Conservation (phyloP, 352 stramenopile genomes). For the Globisporangium alternatum region DNA sequence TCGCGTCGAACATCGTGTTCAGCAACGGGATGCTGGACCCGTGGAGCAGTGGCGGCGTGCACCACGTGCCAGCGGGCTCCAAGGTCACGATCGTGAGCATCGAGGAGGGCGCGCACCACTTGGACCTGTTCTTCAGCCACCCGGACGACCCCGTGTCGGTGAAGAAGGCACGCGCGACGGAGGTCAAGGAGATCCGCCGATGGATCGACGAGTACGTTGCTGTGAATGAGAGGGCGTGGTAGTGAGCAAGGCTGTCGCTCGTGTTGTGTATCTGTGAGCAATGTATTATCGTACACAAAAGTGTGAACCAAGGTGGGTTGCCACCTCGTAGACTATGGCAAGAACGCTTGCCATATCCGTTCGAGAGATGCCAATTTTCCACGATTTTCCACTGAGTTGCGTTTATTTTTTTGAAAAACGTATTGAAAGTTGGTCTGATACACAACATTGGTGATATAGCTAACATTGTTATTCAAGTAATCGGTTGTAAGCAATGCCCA, state of each 20-base stretch:
- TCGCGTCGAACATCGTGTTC: conserved; percentile 94
- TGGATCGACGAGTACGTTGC: conserved; percentile 82
- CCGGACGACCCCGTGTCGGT: conserved; percentile 82
- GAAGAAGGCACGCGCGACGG: conserved; percentile 56
- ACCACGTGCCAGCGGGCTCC: conserved; percentile 41
- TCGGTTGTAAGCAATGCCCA: too few species aligned
- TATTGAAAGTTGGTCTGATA: too few species aligned
- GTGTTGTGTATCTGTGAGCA: background rate
- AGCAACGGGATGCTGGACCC: conserved; percentile 93
- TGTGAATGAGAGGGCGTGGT: background rate
- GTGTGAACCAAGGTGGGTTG: background rate
- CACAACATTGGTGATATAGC: too few species aligned
- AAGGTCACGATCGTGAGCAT: conserved; percentile 72
- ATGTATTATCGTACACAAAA: background rate
- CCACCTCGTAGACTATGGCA: too few species aligned
- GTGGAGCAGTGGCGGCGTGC: conserved; percentile 90
- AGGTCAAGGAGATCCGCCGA: conserved; percentile 74
- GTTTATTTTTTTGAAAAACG: too few species aligned
- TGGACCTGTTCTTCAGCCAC: conserved; percentile 93
- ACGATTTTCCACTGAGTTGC: too few species aligned
- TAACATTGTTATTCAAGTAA: too few species aligned
- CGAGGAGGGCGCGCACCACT: conserved; percentile 82
- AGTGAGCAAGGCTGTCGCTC: background rate
- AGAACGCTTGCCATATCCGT: too few species aligned
- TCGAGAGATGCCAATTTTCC: too few species aligned